These are phyloP conservation scores for Fusarium liriodendri DNA, from an alignment of 2,329 filamentous ascomycete species.

Conservation along the genomic window DNA sequence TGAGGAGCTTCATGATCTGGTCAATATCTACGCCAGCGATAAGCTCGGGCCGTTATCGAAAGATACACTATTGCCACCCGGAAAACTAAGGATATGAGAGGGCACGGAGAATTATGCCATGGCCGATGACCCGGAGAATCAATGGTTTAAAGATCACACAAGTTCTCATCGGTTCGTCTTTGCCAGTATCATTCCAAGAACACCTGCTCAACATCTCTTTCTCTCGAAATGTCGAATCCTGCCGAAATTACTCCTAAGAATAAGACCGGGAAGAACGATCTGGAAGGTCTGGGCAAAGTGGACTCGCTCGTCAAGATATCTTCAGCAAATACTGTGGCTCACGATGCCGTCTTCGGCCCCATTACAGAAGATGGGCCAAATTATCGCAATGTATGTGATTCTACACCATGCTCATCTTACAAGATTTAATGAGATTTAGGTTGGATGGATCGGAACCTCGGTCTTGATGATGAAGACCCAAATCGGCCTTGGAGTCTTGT, in stretches of 20 bases:
- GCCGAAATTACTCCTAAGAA: neutral
- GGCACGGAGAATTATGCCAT: neutral
- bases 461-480: neutral
- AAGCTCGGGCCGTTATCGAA: neutral
- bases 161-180: neutral
- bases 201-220: neutral
- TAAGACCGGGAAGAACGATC: neutral
- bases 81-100: neutral
- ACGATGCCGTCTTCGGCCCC: neutral
- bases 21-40: neutral
- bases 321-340: neutral
- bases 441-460: neutral
- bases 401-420: rapidly evolving
- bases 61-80: neutral
- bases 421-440: neutral
- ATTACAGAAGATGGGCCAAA: neutral
- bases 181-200: neutral
- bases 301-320: neutral
- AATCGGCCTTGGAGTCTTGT: neutral
- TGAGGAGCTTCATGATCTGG: too few relatives aligned
- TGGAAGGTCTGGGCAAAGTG: neutral
- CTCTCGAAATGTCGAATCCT: neutral
- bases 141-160: neutral
- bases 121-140: neutral
- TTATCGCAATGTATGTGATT: neutral